These are phyloP conservation scores for Pseudogymnoascus destructans DNA, from an alignment of 2,329 filamentous ascomycete genomes.

Conservation along the genomic window DNA sequence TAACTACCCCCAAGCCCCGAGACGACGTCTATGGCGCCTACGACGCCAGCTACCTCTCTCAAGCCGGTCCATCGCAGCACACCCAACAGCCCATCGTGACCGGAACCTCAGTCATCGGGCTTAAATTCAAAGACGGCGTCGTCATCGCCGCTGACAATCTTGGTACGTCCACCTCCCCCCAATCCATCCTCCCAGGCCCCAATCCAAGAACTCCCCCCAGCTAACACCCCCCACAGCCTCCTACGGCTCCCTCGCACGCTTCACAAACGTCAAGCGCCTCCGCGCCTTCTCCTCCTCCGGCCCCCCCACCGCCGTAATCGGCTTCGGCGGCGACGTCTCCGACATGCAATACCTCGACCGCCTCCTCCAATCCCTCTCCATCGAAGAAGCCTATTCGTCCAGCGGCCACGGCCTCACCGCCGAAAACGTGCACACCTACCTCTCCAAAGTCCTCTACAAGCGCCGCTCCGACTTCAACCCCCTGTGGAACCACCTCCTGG, in stretches of 20 bases:
- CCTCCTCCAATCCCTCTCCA: constrained; percentile 72
- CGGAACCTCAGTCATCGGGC: constrained; percentile 83
- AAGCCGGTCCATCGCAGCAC: constrained; percentile 62
- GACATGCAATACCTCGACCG: constrained; percentile 99
- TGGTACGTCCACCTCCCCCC: constrained; percentile 40
- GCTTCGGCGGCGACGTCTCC: constrained; percentile 92
- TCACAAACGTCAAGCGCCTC: constrained; percentile 92
- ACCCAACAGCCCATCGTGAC: constrained; percentile 91
- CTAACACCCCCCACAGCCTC: constrained; percentile 54
- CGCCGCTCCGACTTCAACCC: constrained; percentile 93
- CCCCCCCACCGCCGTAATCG: constrained; percentile 55
- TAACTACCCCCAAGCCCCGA: constrained; percentile 56
- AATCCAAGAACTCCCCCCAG: constrained; percentile 14
- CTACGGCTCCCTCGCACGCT: constrained; percentile 92
- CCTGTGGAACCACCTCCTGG: constrained; percentile 89
- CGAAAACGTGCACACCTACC: constrained; percentile 91
- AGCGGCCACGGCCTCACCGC: constrained; percentile 55
- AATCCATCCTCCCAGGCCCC: constrained; percentile 11
- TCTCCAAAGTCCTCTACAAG: constrained; percentile 90
- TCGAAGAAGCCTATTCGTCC: constrained; percentile 71
- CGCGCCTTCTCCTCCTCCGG: constrained; percentile 65
- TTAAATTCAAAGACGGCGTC: constrained; percentile 94
- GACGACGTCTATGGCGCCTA: constrained; percentile 95
- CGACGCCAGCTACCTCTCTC: constrained; percentile 66
- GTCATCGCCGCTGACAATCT: constrained; percentile 96